phyloP scores from a whole-genome alignment of 495 filamentous ascomycete genomes.

The Pseudotulostoma volvatum region DNA sequence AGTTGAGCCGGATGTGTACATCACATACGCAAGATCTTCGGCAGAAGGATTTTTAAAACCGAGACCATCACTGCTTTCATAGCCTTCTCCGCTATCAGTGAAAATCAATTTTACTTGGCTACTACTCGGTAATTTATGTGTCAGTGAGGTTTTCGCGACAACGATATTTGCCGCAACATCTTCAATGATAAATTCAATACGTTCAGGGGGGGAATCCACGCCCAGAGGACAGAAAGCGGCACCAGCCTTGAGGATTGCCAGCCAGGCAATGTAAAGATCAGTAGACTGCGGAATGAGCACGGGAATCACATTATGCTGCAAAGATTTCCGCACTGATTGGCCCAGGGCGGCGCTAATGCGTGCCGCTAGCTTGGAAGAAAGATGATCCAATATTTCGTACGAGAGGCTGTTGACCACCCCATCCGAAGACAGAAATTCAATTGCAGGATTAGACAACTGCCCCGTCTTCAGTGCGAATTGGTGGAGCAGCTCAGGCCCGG shows the following conservation, averaged over 20 bases:
- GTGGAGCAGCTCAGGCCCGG: constrained; percentile 50
- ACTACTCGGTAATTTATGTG: constrained; percentile 7
- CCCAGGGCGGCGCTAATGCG: constrained; percentile 22
- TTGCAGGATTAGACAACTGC: constrained; percentile 19
- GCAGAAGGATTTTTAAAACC: constrained; percentile 3
- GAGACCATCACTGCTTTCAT: constrained; percentile 1
- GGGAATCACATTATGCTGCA: constrained; percentile 37
- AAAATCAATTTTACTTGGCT: constrained; percentile 13
- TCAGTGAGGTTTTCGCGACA: constrained; percentile 25
- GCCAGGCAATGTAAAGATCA: constrained; percentile 50
- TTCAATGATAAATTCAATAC: constrained; percentile 53
- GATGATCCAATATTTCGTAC: constrained; percentile 41
- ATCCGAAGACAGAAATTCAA: constrained; percentile 41
- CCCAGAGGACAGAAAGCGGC: constrained; percentile 67
- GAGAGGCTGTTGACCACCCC: constrained; percentile 30
- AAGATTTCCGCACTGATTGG: not conserved
- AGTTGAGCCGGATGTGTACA: constrained; percentile 84
- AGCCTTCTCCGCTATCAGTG: constrained; percentile 12
- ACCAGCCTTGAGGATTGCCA: constrained; percentile 62
- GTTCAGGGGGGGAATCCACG: constrained; percentile 51
- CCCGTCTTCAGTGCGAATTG: constrained; percentile 32
- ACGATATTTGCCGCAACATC: constrained; percentile 47
- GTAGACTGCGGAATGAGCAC: constrained; percentile 54
- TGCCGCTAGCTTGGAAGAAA: constrained; percentile 36
- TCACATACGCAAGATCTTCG: constrained; percentile 58